Evolutionary conservation across 2,329 filamentous ascomycete species (phyloP).

Genomic region (Alternaria sp.): DNA sequence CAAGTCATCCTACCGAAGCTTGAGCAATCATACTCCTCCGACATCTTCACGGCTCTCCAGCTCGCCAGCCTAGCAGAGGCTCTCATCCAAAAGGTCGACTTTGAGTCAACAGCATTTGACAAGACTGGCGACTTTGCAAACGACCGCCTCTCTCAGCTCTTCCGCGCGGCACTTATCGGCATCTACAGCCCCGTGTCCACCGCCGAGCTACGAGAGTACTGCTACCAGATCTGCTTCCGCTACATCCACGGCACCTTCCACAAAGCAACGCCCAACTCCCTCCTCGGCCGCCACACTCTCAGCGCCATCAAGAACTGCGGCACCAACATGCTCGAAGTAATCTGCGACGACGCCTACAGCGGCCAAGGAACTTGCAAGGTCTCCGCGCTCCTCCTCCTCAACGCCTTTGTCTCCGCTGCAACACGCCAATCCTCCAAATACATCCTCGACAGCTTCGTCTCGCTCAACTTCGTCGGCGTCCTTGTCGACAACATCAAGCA

Average conservation of each 20-base stretch:
- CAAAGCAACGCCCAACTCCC: constrained; percentile 48
- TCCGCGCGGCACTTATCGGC: constrained; percentile 83
- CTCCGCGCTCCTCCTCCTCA: constrained; percentile 83
- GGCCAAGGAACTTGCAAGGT: constrained; percentile 83
- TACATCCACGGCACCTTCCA: constrained; percentile 74
- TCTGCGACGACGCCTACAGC: constrained; percentile 92
- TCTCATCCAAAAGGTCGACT: constrained; percentile 73
- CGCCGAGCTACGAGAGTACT: constrained; percentile 76
- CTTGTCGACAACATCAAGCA: constrained; percentile 85
- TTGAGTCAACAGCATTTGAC: constrained; percentile 55
- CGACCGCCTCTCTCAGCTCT: constrained; percentile 89
- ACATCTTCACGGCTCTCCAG: constrained; percentile 73
- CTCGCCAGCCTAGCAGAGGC: constrained; percentile 78
- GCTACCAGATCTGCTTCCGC: constrained; percentile 90
- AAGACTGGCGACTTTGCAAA: constrained; percentile 73
- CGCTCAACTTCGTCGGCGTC: constrained; percentile 89
- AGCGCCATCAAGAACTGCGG: constrained; percentile 81
- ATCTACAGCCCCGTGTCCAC: constrained; percentile 76
- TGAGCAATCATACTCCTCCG: constrained; percentile 74
- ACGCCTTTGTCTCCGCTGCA: constrained; percentile 75
- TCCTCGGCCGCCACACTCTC: constrained; percentile 58
- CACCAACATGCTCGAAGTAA: constrained; percentile 79
- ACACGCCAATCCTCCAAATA: constrained; percentile 73
- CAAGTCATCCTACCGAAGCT: constrained; percentile 89
- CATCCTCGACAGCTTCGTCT: constrained; percentile 79